These are phyloP conservation scores for Rubroshorea leprosula DNA, from an alignment of 345 rosid genomes.

Conservation along the genomic window DNA sequence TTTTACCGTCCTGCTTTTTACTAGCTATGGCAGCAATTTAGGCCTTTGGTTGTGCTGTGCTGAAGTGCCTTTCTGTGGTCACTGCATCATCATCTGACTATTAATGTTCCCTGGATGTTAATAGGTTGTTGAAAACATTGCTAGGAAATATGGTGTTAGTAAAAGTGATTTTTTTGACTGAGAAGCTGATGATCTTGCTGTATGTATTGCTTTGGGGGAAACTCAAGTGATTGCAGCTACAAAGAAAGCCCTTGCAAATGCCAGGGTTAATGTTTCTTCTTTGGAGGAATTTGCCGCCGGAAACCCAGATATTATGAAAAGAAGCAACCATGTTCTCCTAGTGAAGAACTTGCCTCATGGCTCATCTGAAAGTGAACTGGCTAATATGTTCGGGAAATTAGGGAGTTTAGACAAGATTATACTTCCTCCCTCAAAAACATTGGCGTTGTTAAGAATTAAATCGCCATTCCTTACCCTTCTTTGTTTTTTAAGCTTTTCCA, in stretches of 20 bases:
- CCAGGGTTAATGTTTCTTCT: slow-evolving; percentile 68
- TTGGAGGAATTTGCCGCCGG: slow-evolving; percentile 69
- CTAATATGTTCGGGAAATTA: slow-evolving; percentile 75
- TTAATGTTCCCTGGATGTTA: slow-evolving; percentile 8
- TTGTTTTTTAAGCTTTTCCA: not conserved
- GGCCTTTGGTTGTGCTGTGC: slow-evolving; percentile 5
- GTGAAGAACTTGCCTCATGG: slow-evolving; percentile 92
- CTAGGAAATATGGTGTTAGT: slow-evolving; percentile 75
- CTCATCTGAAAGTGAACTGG: slow-evolving; percentile 75
- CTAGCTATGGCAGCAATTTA: not conserved
- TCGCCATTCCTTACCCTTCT: not conserved
- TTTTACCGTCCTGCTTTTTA: not conserved
- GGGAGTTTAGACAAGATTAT: slow-evolving; percentile 77
- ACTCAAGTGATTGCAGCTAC: slow-evolving; percentile 93
- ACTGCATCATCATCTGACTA: slow-evolving; percentile 7
- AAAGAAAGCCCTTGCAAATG: slow-evolving; percentile 66
- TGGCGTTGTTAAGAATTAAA: slow-evolving; percentile 63
- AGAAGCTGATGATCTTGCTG: slow-evolving; percentile 89
- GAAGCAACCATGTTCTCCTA: slow-evolving; percentile 80
- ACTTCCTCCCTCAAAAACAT: slow-evolving; percentile 81
- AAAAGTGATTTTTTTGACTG: slow-evolving; percentile 90
- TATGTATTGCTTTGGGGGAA: slow-evolving; percentile 92
- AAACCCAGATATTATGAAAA: slow-evolving; percentile 47
- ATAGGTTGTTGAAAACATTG: slow-evolving; percentile 82
- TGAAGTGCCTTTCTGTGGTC: not conserved